These are phyloP conservation scores for Lanzia echinophila DNA, from an alignment of 2,329 filamentous ascomycete species.

Conservation along the genomic window DNA sequence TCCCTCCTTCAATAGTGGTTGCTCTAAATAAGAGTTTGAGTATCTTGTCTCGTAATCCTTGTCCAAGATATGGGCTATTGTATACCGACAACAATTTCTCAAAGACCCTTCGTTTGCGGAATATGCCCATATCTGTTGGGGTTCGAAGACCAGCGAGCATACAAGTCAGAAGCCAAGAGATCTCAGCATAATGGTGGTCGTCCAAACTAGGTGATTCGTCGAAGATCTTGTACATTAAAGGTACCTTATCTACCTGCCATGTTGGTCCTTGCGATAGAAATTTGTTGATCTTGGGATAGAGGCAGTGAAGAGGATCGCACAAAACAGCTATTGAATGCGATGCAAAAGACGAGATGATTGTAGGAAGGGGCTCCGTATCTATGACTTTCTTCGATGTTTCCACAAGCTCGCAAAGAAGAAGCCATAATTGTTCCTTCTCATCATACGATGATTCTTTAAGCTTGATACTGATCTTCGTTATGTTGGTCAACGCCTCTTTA, in stretches of 20 bases:
- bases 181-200: slow-evolving; percentile 64
- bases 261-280: slow-evolving; percentile 72
- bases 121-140: slow-evolving; percentile 51
- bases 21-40: slow-evolving; percentile 59
- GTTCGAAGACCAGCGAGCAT: slow-evolving; percentile 62
- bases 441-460: slow-evolving; percentile 63
- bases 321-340: slow-evolving; percentile 63
- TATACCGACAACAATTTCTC: slow-evolving; percentile 68
- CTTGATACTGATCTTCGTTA: slow-evolving; percentile 58
- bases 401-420: slow-evolving; percentile 71
- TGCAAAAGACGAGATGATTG: slow-evolving; percentile 70
- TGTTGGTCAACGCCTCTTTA: slow-evolving; percentile 65
- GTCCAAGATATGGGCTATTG: slow-evolving; percentile 55
- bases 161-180: slow-evolving; percentile 67
- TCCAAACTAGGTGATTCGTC: slow-evolving; percentile 64
- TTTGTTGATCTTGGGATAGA: slow-evolving; percentile 80
- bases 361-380: slow-evolving; percentile 56
- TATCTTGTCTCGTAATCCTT: slow-evolving; percentile 47
- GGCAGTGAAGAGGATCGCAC: slow-evolving; percentile 67
- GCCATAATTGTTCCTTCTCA: slow-evolving; percentile 71
- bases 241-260: slow-evolving; percentile 69
- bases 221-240: slow-evolving; percentile 59
- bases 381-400: slow-evolving; percentile 61
- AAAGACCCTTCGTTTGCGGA: slow-evolving; percentile 59
- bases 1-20: slow-evolving; percentile 61